Percentiles rank a stretch among this genome's conserved stretches.
Conservation (phyloP, 768 basidiomycete genomes). For the Rhizopogon vesiculosus region DNA sequence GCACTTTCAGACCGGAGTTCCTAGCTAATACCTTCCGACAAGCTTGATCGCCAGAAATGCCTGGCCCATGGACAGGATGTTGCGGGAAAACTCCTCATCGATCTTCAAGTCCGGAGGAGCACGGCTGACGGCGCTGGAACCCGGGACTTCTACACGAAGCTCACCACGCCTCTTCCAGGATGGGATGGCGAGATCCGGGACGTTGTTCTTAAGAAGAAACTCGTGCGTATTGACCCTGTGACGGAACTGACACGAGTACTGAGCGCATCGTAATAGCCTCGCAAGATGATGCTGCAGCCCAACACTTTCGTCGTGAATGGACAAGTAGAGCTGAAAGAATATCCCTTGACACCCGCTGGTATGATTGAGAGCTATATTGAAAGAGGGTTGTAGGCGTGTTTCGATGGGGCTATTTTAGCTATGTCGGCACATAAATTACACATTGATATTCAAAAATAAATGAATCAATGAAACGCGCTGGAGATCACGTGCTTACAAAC, state of each 20-base stretch:
- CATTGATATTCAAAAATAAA: no score
- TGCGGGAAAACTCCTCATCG: constrained; percentile 70
- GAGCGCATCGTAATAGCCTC: constrained; percentile 43
- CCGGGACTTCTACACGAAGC: constrained; percentile 70
- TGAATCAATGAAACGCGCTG: no score
- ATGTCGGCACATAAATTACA: no score
- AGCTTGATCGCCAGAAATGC: constrained; percentile 73
- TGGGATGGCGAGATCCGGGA: constrained; percentile 78
- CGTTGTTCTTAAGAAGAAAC: constrained; percentile 74
- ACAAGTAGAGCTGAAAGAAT: constrained; percentile 75
- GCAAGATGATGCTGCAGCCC: constrained; percentile 83
- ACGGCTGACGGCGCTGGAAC: constrained; percentile 81
- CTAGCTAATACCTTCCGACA: not conserved
- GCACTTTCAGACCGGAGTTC: not conserved
- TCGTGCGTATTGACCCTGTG: constrained; percentile 37
- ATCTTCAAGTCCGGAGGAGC: constrained; percentile 82
- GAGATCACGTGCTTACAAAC: constrained; percentile 6
- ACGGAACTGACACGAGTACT: not conserved
- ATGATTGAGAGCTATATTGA: constrained; percentile 83
- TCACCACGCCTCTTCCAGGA: constrained; percentile 66
- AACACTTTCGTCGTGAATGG: constrained; percentile 66
- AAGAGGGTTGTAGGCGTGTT: constrained; percentile 39
- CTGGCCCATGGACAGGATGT: constrained; percentile 60
- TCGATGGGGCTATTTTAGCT: not conserved
- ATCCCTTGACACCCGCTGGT: constrained; percentile 67